Conservation (phyloP, 441 rosid species). For the Aquilaria agallochum region DNA sequence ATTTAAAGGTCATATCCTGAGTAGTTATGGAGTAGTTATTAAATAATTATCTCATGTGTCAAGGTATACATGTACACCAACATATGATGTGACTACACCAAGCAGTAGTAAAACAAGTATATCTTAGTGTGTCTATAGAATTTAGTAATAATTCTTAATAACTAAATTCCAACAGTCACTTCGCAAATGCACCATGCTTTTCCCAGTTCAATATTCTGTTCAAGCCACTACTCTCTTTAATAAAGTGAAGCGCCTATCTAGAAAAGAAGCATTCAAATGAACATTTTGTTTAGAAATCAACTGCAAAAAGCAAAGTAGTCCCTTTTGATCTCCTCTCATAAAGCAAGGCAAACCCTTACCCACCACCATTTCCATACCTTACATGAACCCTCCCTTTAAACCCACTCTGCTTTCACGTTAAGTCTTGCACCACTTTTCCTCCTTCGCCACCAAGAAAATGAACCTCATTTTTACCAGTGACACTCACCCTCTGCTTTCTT, state of each 20-base stretch:
- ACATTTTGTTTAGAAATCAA: slow-evolving; percentile 18
- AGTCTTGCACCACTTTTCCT: slow-evolving; percentile 49
- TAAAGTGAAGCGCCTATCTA: slow-evolving; percentile 19
- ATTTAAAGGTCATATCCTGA: no score
- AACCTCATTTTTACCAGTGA: slow-evolving; percentile 7
- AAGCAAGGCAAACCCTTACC: slow-evolving; percentile 23
- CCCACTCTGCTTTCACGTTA: slow-evolving; percentile 30
- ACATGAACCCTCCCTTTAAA: slow-evolving; percentile 24
- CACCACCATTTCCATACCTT: slow-evolving; percentile 39
- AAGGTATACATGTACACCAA: no score
- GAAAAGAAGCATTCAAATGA: slow-evolving; percentile 23
- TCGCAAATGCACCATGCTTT: slow-evolving; percentile 15
- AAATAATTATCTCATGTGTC: no score
- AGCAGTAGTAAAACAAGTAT: no score
- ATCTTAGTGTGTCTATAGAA: no score
- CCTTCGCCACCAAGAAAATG: slow-evolving; percentile 50
- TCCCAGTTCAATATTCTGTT: not conserved
- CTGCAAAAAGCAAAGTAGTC: slow-evolving; percentile 11
- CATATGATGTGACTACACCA: no score
- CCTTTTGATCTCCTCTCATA: slow-evolving; percentile 18
- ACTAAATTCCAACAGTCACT: no score
- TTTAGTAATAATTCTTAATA: no score
- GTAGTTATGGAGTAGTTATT: no score
- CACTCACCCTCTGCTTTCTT: not conserved
- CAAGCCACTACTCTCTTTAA: slow-evolving; percentile 10